Conservation (phyloP, 768 basidiomycete genomes). For the Coprinopsis strossmayeri region DNA sequence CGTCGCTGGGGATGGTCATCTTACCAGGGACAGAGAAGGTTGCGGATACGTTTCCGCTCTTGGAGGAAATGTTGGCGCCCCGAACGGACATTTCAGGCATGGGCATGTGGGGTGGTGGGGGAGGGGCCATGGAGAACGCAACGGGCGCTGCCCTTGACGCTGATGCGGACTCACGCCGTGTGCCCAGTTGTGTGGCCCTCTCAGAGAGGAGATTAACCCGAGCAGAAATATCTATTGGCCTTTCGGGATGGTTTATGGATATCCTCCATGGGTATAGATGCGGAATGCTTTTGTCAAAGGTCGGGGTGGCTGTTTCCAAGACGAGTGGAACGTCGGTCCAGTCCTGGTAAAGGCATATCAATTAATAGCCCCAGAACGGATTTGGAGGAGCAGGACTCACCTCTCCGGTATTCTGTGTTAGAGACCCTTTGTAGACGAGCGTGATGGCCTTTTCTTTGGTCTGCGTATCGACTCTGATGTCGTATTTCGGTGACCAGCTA, state of each 20-base stretch:
- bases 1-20: slow-evolving; percentile 15
- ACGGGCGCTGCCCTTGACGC: slow-evolving; percentile 1
- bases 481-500: slow-evolving; percentile 30
- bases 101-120: too few species aligned
- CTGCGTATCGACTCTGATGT: slow-evolving; percentile 32
- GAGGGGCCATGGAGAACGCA: too few species aligned
- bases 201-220: slow-evolving; percentile 4
- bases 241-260: slow-evolving; percentile 11
- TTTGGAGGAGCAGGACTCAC: slow-evolving; percentile 13
- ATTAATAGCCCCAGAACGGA: background rate
- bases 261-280: slow-evolving; percentile 26
- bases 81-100: slow-evolving; percentile 4
- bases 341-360: slow-evolving; percentile 15
- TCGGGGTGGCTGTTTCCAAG: slow-evolving; percentile 33
- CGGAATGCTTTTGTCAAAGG: slow-evolving; percentile 28
- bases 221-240: too few species aligned
- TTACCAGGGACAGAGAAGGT: slow-evolving; percentile 5
- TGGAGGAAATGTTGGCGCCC: background rate
- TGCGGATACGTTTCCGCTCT: background rate
- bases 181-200: background rate
- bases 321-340: slow-evolving; percentile 33
- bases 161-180: background rate
- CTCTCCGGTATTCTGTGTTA: slow-evolving; percentile 35
- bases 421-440: slow-evolving; percentile 32
- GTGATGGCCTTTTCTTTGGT: slow-evolving; percentile 24